Percentiles rank a stretch among this genome's conserved stretches.
These are phyloP conservation scores for Paramecium pentaurelia DNA, from an alignment of 73 alveolate genomes.

Conservation along the genomic window DNA sequence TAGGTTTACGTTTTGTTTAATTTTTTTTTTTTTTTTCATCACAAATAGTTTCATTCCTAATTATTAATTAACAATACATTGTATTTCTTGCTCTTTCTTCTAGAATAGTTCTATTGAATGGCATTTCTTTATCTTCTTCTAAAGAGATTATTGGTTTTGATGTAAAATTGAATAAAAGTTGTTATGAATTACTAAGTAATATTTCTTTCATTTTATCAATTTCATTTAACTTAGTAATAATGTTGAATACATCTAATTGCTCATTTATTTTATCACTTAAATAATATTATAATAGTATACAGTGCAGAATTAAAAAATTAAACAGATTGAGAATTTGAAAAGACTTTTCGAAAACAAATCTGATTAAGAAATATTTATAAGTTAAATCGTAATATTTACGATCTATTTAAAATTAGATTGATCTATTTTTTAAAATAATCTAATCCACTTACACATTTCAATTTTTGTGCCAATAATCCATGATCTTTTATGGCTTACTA, in stretches of 20 bases:
- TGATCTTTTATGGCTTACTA: background rate
- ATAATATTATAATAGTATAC: background rate
- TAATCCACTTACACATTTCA: constrained; percentile 12
- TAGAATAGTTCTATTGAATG: background rate
- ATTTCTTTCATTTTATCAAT: constrained; percentile 19
- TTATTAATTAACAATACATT: background rate
- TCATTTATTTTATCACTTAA: background rate
- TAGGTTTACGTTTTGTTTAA: background rate
- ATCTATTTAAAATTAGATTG: background rate
- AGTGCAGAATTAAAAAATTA: background rate
- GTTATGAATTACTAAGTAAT: background rate
- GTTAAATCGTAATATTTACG: background rate
- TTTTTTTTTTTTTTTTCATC: background rate
- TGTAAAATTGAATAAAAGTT: background rate
- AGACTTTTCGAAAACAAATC: background rate
- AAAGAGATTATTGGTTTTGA: background rate
- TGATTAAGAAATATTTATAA: background rate
- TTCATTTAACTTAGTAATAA: background rate
- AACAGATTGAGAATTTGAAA: background rate
- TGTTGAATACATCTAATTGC: background rate
- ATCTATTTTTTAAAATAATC: constrained; percentile 18
- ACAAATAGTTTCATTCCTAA: background rate
- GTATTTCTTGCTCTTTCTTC: constrained; percentile 13
- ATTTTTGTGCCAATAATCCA: background rate
- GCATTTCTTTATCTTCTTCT: background rate